A percentile compares a stretch with the other conserved stretches of the same genome.
Evolutionary conservation across 495 filamentous ascomycete species (phyloP).

Genomic region (Thermochaetoides thermophila): DNA sequence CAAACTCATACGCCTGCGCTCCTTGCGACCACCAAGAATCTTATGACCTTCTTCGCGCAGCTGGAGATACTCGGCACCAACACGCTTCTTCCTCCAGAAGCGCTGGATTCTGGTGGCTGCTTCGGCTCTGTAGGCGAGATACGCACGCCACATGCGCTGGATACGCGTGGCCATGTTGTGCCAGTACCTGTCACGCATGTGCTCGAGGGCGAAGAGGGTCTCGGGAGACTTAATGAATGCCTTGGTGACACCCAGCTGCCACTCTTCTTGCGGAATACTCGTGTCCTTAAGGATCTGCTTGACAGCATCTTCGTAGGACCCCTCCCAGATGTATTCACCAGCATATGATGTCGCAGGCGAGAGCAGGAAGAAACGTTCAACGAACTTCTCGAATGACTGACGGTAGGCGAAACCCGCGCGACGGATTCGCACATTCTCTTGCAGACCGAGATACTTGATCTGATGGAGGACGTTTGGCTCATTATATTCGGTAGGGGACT

Average conservation of each 20-base stretch:
- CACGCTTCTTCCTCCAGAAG: conserved; percentile 83
- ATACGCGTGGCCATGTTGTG: conserved; percentile 99
- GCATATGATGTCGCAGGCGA: conserved; percentile 92
- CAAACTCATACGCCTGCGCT: conserved; percentile 78
- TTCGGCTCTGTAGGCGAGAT: conserved; percentile 80
- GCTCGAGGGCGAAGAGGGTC: conserved; percentile 90
- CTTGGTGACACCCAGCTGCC: conserved; percentile 93
- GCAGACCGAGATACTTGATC: conserved; percentile 96
- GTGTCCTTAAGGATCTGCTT: conserved; percentile 93
- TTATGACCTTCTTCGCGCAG: conserved; percentile 81
- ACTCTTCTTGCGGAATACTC: conserved; percentile 85
- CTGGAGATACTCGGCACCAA: conserved; percentile 74
- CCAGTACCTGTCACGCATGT: conserved; percentile 96
- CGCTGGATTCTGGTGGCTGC: conserved; percentile 88
- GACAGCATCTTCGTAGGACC: conserved; percentile 72
- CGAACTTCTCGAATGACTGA: conserved; percentile 96
- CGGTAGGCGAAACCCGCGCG: conserved; percentile 95
- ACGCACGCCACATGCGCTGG: conserved; percentile 94
- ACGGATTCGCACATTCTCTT: conserved; percentile 97
- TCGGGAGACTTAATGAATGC: conserved; percentile 98
- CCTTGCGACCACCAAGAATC: conserved; percentile 71
- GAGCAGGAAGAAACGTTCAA: conserved; percentile 91
- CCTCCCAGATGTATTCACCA: conserved; percentile 92
- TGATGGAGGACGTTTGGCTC: conserved; percentile 87
- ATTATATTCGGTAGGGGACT: conserved; percentile 86